Percentiles rank a stretch among this genome's conserved stretches.
Evolutionary conservation across 768 basidiomycete species (phyloP).

Genomic region (Lactifluus hygrophoroides): DNA sequence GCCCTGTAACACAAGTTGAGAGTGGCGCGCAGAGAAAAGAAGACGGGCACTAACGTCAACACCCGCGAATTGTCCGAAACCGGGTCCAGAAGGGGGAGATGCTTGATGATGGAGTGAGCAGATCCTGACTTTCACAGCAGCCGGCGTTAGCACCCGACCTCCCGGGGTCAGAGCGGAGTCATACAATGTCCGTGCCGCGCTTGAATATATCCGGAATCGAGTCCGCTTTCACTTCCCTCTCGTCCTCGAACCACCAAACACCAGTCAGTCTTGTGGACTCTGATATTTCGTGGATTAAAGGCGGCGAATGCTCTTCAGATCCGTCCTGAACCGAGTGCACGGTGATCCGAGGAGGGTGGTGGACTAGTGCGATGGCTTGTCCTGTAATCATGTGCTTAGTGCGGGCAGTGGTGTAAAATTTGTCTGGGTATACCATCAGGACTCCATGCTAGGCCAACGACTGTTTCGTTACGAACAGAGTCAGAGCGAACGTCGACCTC

Average conservation of each 20-base stretch:
- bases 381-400: conserved; percentile 36
- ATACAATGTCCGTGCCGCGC: conserved; percentile 54
- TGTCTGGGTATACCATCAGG: conserved; percentile 53
- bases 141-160: conserved; percentile 11
- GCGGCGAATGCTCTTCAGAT: conserved; percentile 40
- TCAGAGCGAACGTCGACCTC: conserved; percentile 56
- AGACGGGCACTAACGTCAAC: conserved; percentile 43
- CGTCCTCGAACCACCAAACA: conserved; percentile 69
- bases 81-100: conserved; percentile 62
- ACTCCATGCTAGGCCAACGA: conserved; percentile 67
- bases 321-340: conserved; percentile 79
- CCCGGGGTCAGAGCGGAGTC: conserved; percentile 20
- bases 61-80: conserved; percentile 59
- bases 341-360: conserved; percentile 57
- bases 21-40: conserved; percentile 2
- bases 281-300: conserved; percentile 25
- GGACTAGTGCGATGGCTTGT: conserved; percentile 55
- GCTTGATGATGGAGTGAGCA: conserved; percentile 59
- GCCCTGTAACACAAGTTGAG: conserved; percentile 37
- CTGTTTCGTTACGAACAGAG: conserved; percentile 34
- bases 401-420: background rate
- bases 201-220: conserved; percentile 71
- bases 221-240: conserved; percentile 31
- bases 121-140: conserved; percentile 60
- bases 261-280: conserved; percentile 32